Evolutionary conservation across 2,329 filamentous ascomycete genomes (phyloP).

Genomic region (Exophiala viscosa): DNA sequence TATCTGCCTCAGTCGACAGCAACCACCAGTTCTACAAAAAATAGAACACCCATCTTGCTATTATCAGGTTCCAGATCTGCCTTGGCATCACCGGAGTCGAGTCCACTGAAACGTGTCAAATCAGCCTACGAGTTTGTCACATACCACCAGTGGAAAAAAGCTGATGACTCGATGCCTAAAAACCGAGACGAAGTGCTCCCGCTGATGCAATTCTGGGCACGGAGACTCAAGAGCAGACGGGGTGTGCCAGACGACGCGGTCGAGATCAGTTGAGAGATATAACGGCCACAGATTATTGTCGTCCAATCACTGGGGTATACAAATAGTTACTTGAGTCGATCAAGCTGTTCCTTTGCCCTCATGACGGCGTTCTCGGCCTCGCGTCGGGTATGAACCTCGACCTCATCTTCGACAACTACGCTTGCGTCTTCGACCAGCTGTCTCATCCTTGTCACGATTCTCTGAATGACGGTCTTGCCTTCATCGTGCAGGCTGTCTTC

Average conservation of each 20-base stretch:
- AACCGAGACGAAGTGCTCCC: conserved; percentile 82
- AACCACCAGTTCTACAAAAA: conserved; percentile 32
- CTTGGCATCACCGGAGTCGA: conserved; percentile 54
- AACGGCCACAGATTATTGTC: neutral
- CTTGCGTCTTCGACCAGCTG: conserved; percentile 46
- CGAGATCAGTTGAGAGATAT: conserved; percentile 33
- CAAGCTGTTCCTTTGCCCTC: conserved; percentile 46
- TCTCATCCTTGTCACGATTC: conserved; percentile 51
- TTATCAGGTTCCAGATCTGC: conserved; percentile 38
- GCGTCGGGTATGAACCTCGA: conserved; percentile 35
- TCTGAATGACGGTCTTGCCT: conserved; percentile 53
- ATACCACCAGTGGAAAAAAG: conserved; percentile 65
- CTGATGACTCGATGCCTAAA: conserved; percentile 76
- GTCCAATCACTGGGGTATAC: neutral
- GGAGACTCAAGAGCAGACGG: conserved; percentile 40
- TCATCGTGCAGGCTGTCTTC: conserved; percentile 54
- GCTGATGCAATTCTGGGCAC: conserved; percentile 71
- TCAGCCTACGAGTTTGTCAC: conserved; percentile 64
- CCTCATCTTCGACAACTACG: conserved; percentile 33
- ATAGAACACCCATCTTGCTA: conserved; percentile 41
- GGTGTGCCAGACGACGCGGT: conserved; percentile 46
- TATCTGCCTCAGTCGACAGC: conserved; percentile 37
- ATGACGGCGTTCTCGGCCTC: conserved; percentile 44
- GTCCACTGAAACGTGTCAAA: conserved; percentile 62
- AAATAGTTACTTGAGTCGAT: conserved; percentile 13